Evolutionary conservation across 2,329 filamentous ascomycete species (phyloP).

Genomic region (Talaromyces atroroseus): DNA sequence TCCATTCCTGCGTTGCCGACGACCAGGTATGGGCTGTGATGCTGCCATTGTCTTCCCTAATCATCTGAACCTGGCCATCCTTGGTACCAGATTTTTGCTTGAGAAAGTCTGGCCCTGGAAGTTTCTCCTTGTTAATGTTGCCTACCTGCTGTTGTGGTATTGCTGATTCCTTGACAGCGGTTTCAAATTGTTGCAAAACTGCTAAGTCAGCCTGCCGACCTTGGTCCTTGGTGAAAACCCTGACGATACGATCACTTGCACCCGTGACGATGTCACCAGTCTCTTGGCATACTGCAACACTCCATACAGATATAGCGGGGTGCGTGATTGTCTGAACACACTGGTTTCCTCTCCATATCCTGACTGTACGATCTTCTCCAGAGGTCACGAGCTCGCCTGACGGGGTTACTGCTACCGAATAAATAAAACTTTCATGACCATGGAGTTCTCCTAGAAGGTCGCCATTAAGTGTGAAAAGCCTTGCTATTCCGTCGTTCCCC

Average conservation of each 20-base stretch:
- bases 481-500: slow-evolving; percentile 84
- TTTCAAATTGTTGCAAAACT: slow-evolving; percentile 68
- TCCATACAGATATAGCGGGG: slow-evolving; percentile 94
- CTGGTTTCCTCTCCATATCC: slow-evolving; percentile 75
- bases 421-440: slow-evolving; percentile 94
- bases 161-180: slow-evolving; percentile 72
- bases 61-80: slow-evolving; percentile 92
- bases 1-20: slow-evolving; percentile 64
- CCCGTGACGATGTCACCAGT: slow-evolving; percentile 92
- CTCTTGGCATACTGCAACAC: slow-evolving; percentile 72
- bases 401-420: slow-evolving; percentile 70
- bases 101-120: slow-evolving; percentile 84
- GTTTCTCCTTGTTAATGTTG: slow-evolving; percentile 82
- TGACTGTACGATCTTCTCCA: slow-evolving; percentile 88
- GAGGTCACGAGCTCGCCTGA: slow-evolving; percentile 85
- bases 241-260: slow-evolving; percentile 78
- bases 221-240: slow-evolving; percentile 71
- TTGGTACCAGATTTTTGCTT: slow-evolving; percentile 80
- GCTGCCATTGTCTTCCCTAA: slow-evolving; percentile 72
- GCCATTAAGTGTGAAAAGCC: slow-evolving; percentile 79
- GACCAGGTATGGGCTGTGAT: slow-evolving; percentile 90
- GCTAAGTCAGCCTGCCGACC: slow-evolving; percentile 66
- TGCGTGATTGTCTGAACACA: slow-evolving; percentile 96
- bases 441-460: slow-evolving; percentile 69
- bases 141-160: slow-evolving; percentile 83